Evolutionary conservation across 805 yeast species (phyloP).

Genomic region (Yarrowia sp.): DNA sequence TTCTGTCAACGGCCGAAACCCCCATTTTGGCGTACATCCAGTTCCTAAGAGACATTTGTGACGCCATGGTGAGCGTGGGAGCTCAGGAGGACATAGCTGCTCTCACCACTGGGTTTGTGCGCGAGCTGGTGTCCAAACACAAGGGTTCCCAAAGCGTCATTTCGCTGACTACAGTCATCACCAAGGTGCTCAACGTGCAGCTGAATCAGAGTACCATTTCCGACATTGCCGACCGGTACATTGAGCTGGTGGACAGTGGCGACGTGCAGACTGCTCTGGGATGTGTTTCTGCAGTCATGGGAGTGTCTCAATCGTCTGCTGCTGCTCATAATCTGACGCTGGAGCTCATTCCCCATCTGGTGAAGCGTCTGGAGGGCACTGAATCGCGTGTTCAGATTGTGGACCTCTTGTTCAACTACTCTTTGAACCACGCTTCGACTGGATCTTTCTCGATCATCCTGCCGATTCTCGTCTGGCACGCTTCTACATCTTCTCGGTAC

Average conservation of each 20-base stretch:
- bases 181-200: conserved; percentile 5
- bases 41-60: conserved; percentile 13
- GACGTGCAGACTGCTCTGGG: conserved; percentile 16
- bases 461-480: conserved; percentile 19
- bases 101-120: neutral
- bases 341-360: conserved; percentile 9
- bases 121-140: conserved; percentile 5
- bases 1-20: neutral
- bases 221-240: conserved; percentile 5
- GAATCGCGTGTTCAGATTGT: conserved; percentile 2
- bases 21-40: conserved; percentile 21
- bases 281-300: conserved; percentile 19
- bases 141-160: conserved; percentile 5
- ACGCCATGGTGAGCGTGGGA: neutral
- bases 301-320: neutral
- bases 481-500: neutral
- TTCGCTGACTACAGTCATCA: conserved; percentile 18
- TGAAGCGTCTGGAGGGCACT: neutral
- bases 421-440: neutral
- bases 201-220: neutral
- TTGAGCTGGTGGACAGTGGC: neutral
- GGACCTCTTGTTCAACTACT: conserved; percentile 7
- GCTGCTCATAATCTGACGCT: conserved; percentile 4
- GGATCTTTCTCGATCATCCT: conserved; percentile 3
- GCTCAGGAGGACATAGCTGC: neutral